phyloP scores from a whole-genome alignment of 371 early-diverging fungal species.

The Fennellomyces sp. region DNA sequence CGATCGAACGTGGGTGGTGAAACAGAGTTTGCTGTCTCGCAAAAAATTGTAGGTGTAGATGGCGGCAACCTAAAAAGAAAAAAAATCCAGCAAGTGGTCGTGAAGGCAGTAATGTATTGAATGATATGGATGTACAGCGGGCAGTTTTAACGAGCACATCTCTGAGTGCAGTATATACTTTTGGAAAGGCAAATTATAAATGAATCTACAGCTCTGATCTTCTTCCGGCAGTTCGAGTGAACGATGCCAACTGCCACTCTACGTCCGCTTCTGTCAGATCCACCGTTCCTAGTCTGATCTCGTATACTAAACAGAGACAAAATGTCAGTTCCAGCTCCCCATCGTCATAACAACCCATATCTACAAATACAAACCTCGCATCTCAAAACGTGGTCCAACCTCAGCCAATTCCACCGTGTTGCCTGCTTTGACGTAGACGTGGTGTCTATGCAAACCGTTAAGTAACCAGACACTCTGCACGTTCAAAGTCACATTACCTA shows the following conservation, averaged over 20 bases:
- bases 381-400: conserved; percentile 98
- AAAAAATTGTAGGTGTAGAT: too few species aligned
- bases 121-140: too few species aligned
- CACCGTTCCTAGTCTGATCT: conserved; percentile 94
- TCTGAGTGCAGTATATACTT: too few species aligned
- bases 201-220: conserved; percentile 69
- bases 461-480: too few species aligned
- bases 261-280: conserved; percentile 96
- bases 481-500: conserved; percentile 49
- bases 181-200: too few species aligned
- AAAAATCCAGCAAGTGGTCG: too few species aligned
- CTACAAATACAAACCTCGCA: conserved; percentile 72
- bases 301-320: conserved; percentile 67
- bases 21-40: too few species aligned
- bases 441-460: conserved; percentile 72
- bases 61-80: too few species aligned
- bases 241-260: conserved; percentile 97
- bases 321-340: neutral
- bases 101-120: too few species aligned
- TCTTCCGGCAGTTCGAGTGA: conserved; percentile 94
- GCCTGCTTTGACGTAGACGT: conserved; percentile 88
- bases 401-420: conserved; percentile 93
- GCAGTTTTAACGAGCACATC: too few species aligned
- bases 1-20: too few species aligned
- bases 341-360: neutral